A percentile compares a stretch with the other conserved stretches of the same genome.
Evolutionary conservation across 2,329 filamentous ascomycete genomes (phyloP).

Genomic region (Elsinoe necatrix): DNA sequence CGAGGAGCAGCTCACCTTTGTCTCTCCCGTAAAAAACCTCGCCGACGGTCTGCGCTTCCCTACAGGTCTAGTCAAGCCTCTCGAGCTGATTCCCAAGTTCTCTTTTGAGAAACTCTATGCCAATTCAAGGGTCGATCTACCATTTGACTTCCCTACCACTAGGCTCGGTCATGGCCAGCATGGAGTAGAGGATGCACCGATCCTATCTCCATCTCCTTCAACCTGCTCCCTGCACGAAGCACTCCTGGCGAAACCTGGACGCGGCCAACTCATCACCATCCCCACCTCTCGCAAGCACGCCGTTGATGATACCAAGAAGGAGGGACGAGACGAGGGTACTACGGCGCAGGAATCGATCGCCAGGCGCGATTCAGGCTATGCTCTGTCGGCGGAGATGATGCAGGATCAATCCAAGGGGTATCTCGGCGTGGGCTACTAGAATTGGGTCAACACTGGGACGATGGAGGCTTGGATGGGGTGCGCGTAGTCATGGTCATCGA

Average conservation of each 20-base stretch:
- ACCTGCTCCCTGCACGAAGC: not conserved
- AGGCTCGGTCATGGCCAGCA: no score
- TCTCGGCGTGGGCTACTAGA: not conserved
- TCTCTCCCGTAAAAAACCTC: slow-evolving; percentile 3
- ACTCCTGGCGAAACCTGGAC: not conserved
- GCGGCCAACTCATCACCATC: not conserved
- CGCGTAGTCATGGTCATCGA: no score
- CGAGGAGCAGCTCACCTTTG: not conserved
- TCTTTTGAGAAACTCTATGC: not conserved
- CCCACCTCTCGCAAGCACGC: not conserved
- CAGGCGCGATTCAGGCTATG: not conserved
- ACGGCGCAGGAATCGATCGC: not conserved
- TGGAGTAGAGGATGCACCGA: no score
- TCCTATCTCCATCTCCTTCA: no score
- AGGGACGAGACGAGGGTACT: not conserved
- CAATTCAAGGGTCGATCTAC: not conserved
- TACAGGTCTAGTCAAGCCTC: not conserved
- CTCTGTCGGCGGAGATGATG: no score
- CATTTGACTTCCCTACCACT: no score
- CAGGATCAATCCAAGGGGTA: not conserved
- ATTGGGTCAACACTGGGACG: not conserved
- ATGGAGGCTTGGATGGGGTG: not conserved
- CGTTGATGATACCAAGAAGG: not conserved
- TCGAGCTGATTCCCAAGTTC: slow-evolving; percentile 2
- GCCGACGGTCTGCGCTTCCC: not conserved